These are phyloP conservation scores for Astrephomene gubernaculifera DNA, from an alignment of 139 green algal species.

Conservation along the genomic window DNA sequence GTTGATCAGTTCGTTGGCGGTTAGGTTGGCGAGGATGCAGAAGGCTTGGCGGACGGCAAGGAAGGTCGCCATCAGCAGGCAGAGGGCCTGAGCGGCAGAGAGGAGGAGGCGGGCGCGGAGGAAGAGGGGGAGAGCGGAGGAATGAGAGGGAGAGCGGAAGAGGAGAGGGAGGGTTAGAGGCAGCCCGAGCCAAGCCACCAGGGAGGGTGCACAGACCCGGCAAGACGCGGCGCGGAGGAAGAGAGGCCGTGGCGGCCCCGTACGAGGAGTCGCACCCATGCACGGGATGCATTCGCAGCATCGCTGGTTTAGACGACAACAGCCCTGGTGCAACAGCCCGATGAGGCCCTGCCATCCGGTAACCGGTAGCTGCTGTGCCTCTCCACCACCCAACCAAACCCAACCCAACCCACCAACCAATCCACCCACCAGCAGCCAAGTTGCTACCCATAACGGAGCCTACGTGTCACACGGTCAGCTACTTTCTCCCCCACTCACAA, in stretches of 20 bases:
- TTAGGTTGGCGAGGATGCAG: slow-evolving; percentile 71
- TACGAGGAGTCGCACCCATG: no score
- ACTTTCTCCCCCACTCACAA: neutral
- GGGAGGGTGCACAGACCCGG: neutral
- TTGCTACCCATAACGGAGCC: neutral
- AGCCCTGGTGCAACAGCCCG: no score
- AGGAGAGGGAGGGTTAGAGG: neutral
- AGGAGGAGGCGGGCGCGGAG: neutral
- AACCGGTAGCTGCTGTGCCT: neutral
- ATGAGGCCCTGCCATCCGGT: neutral
- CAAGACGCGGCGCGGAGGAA: neutral
- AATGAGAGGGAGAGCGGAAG: neutral
- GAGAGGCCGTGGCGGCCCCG: neutral
- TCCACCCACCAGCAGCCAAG: neutral
- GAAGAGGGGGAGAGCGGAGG: neutral
- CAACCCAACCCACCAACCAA: no score
- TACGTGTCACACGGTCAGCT: neutral
- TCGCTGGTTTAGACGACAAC: no score
- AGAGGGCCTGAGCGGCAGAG: slow-evolving; percentile 39
- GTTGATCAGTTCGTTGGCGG: slow-evolving; percentile 76
- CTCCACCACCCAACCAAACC: no score
- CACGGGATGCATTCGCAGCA: no score
- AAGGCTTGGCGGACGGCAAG: slow-evolving; percentile 54
- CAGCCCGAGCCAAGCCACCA: neutral
- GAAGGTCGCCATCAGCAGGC: slow-evolving; percentile 41